A percentile compares a stretch with the other conserved stretches of the same genome.
Evolutionary conservation across 352 stramenopile genomes (phyloP).

Genomic region (Phytophthora cactorum): DNA sequence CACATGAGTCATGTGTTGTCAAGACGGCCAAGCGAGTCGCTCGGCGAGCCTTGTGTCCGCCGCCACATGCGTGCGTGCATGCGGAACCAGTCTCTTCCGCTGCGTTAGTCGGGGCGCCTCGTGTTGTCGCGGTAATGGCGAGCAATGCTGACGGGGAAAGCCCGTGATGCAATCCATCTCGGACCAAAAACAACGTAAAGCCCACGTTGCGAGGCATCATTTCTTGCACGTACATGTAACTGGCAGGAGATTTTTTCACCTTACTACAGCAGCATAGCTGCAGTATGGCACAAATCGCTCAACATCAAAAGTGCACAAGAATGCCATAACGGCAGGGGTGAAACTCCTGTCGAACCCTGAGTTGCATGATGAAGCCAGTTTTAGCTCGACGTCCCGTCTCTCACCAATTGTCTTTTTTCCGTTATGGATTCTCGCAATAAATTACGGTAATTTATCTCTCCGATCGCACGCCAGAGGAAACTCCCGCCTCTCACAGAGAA

Average conservation of each 20-base stretch:
- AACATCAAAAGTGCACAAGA: too few species aligned
- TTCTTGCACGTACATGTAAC: not conserved
- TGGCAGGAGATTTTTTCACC: not conserved
- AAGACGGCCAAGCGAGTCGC: not conserved
- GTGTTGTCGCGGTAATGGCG: conserved; percentile 18
- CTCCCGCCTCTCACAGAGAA: conserved; percentile 18
- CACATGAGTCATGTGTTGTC: not conserved
- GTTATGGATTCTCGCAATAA: conserved; percentile 36
- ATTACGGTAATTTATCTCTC: conserved; percentile 39
- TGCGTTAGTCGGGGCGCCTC: conserved; percentile 21
- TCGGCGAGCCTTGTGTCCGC: not conserved
- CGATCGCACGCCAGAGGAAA: conserved; percentile 36
- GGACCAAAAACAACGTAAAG: not conserved
- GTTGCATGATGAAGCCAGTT: conserved; percentile 32
- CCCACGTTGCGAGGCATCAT: not conserved
- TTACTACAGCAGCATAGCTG: not conserved
- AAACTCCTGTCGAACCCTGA: conserved; percentile 26
- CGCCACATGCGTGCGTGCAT: conserved; percentile 33
- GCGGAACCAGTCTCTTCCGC: conserved; percentile 39
- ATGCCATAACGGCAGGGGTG: too few species aligned
- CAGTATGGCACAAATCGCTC: too few species aligned
- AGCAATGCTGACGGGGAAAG: conserved; percentile 7
- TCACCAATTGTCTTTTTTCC: conserved; percentile 20
- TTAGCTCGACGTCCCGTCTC: conserved; percentile 12
- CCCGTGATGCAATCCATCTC: conserved; percentile 1